These are phyloP conservation scores for Apiospora hydei DNA, from an alignment of 2,329 filamentous ascomycete species.

Conservation along the genomic window DNA sequence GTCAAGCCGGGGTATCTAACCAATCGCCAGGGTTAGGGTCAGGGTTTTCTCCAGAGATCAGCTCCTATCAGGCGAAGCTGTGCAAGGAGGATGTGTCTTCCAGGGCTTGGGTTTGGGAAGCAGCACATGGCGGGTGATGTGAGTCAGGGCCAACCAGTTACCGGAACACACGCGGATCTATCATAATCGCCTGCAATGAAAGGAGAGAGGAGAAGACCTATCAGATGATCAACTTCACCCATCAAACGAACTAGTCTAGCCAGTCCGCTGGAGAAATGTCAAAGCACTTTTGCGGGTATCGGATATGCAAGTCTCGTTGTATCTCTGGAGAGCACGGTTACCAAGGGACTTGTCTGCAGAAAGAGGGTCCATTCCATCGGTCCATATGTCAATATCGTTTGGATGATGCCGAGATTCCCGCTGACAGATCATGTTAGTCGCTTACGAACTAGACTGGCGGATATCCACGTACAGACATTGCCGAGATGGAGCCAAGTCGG, in stretches of 20 bases:
- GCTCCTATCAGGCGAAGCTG: background rate
- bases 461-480: background rate
- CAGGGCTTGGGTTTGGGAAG: background rate
- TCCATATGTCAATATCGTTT: background rate
- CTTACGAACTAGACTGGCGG: too few relatives aligned
- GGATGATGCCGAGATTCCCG: background rate
- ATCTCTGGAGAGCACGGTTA: background rate
- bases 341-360: background rate
- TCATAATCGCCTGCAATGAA: background rate
- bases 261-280: background rate
- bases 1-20: background rate
- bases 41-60: background rate
- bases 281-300: background rate
- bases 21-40: background rate
- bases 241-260: background rate
- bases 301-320: background rate
- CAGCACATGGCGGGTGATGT: background rate
- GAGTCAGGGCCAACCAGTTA: background rate
- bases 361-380: background rate
- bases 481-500: background rate
- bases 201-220: background rate
- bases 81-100: background rate
- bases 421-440: background rate
- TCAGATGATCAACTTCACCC: background rate
- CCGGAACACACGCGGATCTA: background rate